Evolutionary conservation across 73 alveolate genomes (phyloP), one percentile per base, ranked within the genome.

Genomic region (Blepharisma japonicum): DNA sequence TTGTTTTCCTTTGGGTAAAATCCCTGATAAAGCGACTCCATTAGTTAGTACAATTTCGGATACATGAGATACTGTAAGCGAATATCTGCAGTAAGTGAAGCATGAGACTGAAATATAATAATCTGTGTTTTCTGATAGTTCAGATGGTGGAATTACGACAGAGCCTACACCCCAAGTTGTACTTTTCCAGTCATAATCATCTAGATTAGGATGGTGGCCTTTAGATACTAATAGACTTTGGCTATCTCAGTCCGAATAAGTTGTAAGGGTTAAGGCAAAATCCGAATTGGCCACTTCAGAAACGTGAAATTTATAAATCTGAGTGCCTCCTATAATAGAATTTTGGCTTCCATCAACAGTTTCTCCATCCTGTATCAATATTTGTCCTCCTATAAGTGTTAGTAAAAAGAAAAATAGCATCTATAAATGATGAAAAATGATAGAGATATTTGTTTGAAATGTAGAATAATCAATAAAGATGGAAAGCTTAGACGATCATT

Each of bases 201-300:
- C 80, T 25, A 45, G 14, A 70, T n/a, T 70, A 1, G 80, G 80
- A 25, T 70, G 32, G 11, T 18, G n/a, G 18, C 66, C 80, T 45
- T 18, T 0, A 18, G 55, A 18, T 9, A 70, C 70, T 7, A 38
- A 45, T 20, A 70, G 11, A 70, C 27, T 54, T 14, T 81, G 80
- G 39, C 27, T 54, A 14, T 5, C 11, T 18, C 11, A 70, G 39
- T 70, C 80, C 0, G 68, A 45, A 70, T 1, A 70, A 0, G 56
- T 70, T 38, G 80, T 70, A 48, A 70, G 42, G 14, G 80, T 14
- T 45, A 70, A 7, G n/a, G 61, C 45, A 1, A 70, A 45, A 21
- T 61, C 77, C 0, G 42, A 1, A 3, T 32, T 3, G 42, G 42
- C 42, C 42, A 32, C 42, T 1, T 3, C 42, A 32, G 42, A 32